A percentile compares a stretch with the other conserved stretches of the same genome.
phyloP scores from a whole-genome alignment of 2,329 filamentous ascomycete genomes.

The Colletotrichum sp. region DNA sequence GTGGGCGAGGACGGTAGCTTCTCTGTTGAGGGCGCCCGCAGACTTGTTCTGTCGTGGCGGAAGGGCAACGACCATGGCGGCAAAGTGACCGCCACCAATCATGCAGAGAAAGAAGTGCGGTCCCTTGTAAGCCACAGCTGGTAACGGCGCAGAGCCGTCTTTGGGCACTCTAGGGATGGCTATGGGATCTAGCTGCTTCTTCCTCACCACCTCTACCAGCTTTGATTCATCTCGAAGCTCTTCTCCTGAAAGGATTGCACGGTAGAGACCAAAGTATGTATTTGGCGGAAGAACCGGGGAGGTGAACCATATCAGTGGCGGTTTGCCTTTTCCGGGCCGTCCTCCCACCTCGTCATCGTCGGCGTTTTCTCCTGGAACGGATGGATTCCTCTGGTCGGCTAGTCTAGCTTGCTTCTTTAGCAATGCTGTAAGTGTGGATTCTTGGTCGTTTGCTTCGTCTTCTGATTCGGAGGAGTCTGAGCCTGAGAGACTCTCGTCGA shows the following conservation, averaged over 20 bases:
- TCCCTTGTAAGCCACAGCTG: constrained; percentile 64
- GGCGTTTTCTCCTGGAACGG: constrained; percentile 56
- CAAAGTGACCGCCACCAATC: constrained; percentile 98
- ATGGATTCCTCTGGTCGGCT: constrained; percentile 47
- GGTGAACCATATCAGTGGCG: constrained; percentile 85
- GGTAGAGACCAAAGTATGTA: constrained; percentile 84
- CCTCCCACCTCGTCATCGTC: constrained; percentile 40
- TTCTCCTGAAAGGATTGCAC: constrained; percentile 75
- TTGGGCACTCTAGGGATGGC: constrained; percentile 58
- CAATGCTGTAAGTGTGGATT: constrained; percentile 76
- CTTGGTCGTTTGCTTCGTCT: constrained; percentile 56
- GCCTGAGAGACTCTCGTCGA: constrained; percentile 92
- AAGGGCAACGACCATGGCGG: constrained; percentile 92
- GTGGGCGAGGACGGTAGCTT: constrained; percentile 88
- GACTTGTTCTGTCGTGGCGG: constrained; percentile 79
- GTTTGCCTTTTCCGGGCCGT: constrained; percentile 49
- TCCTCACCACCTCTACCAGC: constrained; percentile 71
- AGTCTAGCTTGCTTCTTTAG: constrained; percentile 85
- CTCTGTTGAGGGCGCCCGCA: constrained; percentile 76
- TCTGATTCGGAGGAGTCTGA: constrained; percentile 78
- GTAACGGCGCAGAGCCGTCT: constrained; percentile 55
- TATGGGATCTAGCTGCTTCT: constrained; percentile 77
- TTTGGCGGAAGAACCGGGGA: constrained; percentile 78
- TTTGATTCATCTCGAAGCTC: constrained; percentile 70
- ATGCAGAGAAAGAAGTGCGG: constrained; percentile 97